Conservation (phyloP, 2,329 filamentous ascomycete species). For the Cercospora citrullina region DNA sequence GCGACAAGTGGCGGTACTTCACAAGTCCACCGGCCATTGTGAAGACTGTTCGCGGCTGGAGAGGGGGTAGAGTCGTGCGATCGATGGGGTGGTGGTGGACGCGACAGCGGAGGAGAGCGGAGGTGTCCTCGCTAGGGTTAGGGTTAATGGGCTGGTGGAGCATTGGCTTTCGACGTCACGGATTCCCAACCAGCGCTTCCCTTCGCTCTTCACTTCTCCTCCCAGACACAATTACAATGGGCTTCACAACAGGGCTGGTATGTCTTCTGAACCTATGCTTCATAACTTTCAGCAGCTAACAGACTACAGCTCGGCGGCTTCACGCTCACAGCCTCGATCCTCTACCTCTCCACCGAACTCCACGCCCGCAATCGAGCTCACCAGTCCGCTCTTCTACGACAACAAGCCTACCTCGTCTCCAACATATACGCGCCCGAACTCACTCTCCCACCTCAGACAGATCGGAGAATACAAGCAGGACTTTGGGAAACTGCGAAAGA, state of each 20-base stretch:
- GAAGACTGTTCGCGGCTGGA: background rate
- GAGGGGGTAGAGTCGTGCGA: background rate
- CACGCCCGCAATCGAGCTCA: slow-evolving; percentile 50
- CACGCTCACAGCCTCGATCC: slow-evolving; percentile 50
- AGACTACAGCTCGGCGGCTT: slow-evolving; percentile 49
- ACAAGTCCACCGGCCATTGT: slow-evolving; percentile 81
- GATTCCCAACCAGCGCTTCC: slow-evolving; percentile 1
- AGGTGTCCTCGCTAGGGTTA: slow-evolving; percentile 7
- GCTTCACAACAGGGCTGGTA: slow-evolving; percentile 56
- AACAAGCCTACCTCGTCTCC: slow-evolving; percentile 47
- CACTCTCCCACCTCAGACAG: slow-evolving; percentile 41
- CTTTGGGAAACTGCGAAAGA: slow-evolving; percentile 52
- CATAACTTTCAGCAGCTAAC: background rate
- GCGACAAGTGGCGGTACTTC: slow-evolving; percentile 86
- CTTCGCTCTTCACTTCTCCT: background rate
- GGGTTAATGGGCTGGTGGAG: background rate
- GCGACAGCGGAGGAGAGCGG: slow-evolving; percentile 6
- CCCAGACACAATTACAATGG: slow-evolving; percentile 33
- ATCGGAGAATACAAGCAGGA: slow-evolving; percentile 44
- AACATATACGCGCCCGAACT: slow-evolving; percentile 48
- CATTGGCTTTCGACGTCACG: slow-evolving; percentile 1
- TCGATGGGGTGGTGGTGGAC: slow-evolving; percentile 1
- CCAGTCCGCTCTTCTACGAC: slow-evolving; percentile 49
- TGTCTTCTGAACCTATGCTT: slow-evolving; percentile 18
- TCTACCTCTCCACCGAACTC: slow-evolving; percentile 43